Base-by-base conservation (phyloP, 768 basidiomycete species). In the Leucosporidium scottii region DNA sequence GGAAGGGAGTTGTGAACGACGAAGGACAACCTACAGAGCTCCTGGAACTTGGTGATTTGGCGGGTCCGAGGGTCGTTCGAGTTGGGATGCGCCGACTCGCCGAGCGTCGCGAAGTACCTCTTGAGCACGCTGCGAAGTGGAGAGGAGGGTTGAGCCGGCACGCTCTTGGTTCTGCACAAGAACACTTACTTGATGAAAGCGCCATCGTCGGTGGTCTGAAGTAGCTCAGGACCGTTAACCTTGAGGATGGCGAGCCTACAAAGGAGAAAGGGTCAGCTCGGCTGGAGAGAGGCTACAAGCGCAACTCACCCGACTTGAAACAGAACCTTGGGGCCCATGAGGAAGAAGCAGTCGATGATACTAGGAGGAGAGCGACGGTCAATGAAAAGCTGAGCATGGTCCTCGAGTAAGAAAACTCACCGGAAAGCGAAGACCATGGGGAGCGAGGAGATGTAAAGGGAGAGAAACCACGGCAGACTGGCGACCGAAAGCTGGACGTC, bases 401-500 rank as follows among this genome's bases (percentile, higher is more conserved):
- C n/a, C n/a, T n/a, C n/a, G n/a, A n/a, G n/a, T n/a, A n/a, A n/a
- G n/a, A n/a, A n/a, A n/a, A 31, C 72, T 49, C 28, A 73, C 70
- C 96, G 86, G 82, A 96, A 99, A 0, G 94, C 94, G 75, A 98
- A 99, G 51, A 99, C 86, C 85, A 98, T 88, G 2, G 68, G 77
- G 72, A 77, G 75, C 23, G 72, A 78, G 54, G 73, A 74, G 64
- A 84, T 93, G 74, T 78, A 97, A 85, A 98, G 81, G 75, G 93
- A 96, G 77, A 99, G 80, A 83, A 99, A 99, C 94, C 94, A 99
- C 44, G 94, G 94, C 31, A 99, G 79, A 1, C 93, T 96, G 0
- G 94, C 94, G 21, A 99, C 93, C 3, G 92, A 94, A 21, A 99
- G 84, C 74, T 98, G 94, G 10, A 99, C 93, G 74, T 99, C 94